Evolutionary conservation across 108 stramenopile species (phyloP), one percentile per base, ranked within the genome.

Genomic region (Cyclostephanos tholiformis): DNA sequence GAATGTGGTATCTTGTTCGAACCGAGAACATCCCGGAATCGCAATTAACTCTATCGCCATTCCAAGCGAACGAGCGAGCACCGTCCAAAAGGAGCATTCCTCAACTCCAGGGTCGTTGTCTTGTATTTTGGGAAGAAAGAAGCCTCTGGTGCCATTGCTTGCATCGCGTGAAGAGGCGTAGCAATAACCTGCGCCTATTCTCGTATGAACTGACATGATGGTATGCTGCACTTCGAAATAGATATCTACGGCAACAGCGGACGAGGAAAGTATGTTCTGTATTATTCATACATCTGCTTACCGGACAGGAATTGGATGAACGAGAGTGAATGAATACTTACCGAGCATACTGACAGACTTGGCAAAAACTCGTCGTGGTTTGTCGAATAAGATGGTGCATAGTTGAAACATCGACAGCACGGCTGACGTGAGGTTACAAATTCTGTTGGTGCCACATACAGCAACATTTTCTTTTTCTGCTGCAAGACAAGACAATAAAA

Each of bases 61-160:
- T 11, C 44, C 48, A 48, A 69, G n/a, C 51, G 81, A 75, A 38
- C 75, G 69, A 11, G 84, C 88, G 62, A 82, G 65, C 27, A 91
- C 43, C 61, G 79, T 63, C 90, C 90, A 91, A 49, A 85, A 85
- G 30, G 83, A 72, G 39, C 84, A 77, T 22, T 69, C 63, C 16
- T 60, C 59, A 22, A 32, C 57, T 17, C 64, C 48, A 19, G 50
- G 23, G 35, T 83, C 57, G 8, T 64, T 29, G 10, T 80, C 63
- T 46, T 13, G 67, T 43, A 20, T 68, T 66, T 59, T 63, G 16
- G 79, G 79, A 30, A 30, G 50, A 58, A 80, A 80, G 62, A 36
- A 76, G 30, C 67, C 67, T 44, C 71, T 38, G 50, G 53, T 23
- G 68, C 43, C 30, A 70, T 55, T 27, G 64, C 78, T 35, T 71